Evolutionary conservation across 257 asterid species (phyloP), one percentile per base, ranked within the genome.

Genomic region (Mentha longifolia): DNA sequence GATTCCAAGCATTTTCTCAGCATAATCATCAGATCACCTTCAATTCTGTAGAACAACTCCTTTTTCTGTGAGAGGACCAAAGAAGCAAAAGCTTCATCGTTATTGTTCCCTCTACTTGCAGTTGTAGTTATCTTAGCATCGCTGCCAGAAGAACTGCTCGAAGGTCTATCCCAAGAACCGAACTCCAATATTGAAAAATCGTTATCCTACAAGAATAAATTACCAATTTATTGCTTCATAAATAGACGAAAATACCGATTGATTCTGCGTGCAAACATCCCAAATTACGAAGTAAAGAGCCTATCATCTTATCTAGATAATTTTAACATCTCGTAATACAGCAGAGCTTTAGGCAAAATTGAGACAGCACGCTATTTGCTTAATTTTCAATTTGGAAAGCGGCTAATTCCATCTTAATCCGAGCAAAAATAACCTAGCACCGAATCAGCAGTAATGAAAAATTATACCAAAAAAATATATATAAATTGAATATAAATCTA

Each of bases 1-100:
- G 73, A 74, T 78, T 88, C 94, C 85, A 94, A 79, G 77, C 96
- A 85, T 47, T 80, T 83, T 59, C 75, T 78, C 83, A 94, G 74
- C 61, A 84, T 59, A 67, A 77, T 45, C 75, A 91, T 86, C 84
- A 91, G 76, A 64, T 88, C 84, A 20, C 80, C 90, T 54, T 82
- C 82, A 19, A 87, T 77, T 65, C 41, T 68, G 75, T 77, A 77
- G 64, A 68, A 76, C 30, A 14, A 59, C 72, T 85, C 96, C 77
- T 71, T 80, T 16, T 12, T 25, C 73, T 87, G 89, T 59, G 81
- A 72, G 47, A 77, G 59, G 62, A 79, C 74, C 67, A 90, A 75
- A 30, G 76, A 71, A 49, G 68, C 74, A 16, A 59, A 15, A 31
- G 77, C 71, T 58, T 76, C 89, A 73, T 77, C 79, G 41, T 70